Evolutionary conservation across 495 filamentous ascomycete species (phyloP).

Genomic region (Bathelium albidoporum): DNA sequence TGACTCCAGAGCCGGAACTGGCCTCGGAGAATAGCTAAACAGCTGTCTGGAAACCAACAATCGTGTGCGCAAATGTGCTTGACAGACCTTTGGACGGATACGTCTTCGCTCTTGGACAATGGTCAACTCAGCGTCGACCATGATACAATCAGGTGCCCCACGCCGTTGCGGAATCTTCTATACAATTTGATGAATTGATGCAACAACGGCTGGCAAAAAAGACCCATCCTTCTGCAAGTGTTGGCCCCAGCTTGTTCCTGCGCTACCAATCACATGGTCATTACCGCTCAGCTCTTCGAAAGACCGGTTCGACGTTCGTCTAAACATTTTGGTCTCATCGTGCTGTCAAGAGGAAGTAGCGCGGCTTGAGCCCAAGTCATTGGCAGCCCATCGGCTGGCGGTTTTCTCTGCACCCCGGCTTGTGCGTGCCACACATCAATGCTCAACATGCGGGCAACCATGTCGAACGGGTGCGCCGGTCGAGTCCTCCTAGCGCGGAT

Average conservation of each 20-base stretch:
- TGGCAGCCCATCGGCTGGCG: no score
- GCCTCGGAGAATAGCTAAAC: background rate
- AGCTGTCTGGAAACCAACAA: background rate
- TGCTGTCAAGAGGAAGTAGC: background rate
- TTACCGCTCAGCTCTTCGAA: background rate
- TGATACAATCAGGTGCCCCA: background rate
- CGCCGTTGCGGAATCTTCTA: background rate
- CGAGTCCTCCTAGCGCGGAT: no score
- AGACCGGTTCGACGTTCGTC: background rate
- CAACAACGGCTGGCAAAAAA: no score
- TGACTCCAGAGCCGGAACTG: background rate
- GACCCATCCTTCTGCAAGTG: background rate
- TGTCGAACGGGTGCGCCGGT: no score
- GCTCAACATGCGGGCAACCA: no score
- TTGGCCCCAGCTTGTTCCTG: background rate
- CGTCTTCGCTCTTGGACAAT: no score
- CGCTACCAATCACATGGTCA: background rate
- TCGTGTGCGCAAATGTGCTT: no score
- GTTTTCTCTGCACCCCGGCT: no score
- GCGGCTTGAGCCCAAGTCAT: background rate
- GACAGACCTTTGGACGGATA: no score
- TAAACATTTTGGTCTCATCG: background rate
- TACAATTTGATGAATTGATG: background rate
- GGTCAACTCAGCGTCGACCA: no score
- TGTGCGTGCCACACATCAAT: no score